Percentiles rank a stretch among this genome's conserved stretches.
Evolutionary conservation across 768 basidiomycete species (phyloP).

Genomic region (Suillus americanus): DNA sequence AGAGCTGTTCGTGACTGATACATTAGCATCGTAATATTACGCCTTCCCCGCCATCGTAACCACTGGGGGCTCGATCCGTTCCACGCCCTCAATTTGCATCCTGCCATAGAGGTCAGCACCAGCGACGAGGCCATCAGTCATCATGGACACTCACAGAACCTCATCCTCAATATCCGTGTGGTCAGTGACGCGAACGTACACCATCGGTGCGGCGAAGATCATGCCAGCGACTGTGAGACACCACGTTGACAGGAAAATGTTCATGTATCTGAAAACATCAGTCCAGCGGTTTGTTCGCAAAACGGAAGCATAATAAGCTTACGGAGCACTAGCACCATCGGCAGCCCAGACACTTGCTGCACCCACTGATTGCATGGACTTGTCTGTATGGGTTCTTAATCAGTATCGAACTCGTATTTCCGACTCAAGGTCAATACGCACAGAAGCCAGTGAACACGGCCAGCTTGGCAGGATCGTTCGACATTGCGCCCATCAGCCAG

Average conservation of each 20-base stretch:
- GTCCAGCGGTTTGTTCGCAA: neutral
- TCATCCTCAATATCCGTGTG: slow-evolving; percentile 53
- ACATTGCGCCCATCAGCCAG: slow-evolving; percentile 88
- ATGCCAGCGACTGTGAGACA: slow-evolving; percentile 62
- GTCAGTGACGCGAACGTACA: slow-evolving; percentile 65
- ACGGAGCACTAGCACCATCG: slow-evolving; percentile 65
- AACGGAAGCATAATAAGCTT: slow-evolving; percentile 27
- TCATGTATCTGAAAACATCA: slow-evolving; percentile 50
- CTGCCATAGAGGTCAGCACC: neutral
- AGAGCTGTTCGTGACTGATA: neutral
- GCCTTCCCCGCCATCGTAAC: neutral
- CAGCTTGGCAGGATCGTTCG: slow-evolving; percentile 78
- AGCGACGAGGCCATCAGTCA: neutral
- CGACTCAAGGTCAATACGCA: slow-evolving; percentile 38
- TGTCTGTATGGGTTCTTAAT: slow-evolving; percentile 40
- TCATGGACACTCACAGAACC: slow-evolving; percentile 39
- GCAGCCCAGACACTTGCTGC: slow-evolving; percentile 73
- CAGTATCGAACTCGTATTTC: slow-evolving; percentile 2
- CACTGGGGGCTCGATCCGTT: slow-evolving; percentile 4
- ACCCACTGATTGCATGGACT: slow-evolving; percentile 74
- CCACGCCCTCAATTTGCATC: slow-evolving; percentile 6
- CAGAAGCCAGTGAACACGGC: slow-evolving; percentile 84
- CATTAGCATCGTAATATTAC: neutral
- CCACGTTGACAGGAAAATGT: slow-evolving; percentile 76
- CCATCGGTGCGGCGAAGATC: slow-evolving; percentile 70